phyloP scores from a whole-genome alignment of 2,329 filamentous ascomycete species.

The Aspergillus thermomutatus region DNA sequence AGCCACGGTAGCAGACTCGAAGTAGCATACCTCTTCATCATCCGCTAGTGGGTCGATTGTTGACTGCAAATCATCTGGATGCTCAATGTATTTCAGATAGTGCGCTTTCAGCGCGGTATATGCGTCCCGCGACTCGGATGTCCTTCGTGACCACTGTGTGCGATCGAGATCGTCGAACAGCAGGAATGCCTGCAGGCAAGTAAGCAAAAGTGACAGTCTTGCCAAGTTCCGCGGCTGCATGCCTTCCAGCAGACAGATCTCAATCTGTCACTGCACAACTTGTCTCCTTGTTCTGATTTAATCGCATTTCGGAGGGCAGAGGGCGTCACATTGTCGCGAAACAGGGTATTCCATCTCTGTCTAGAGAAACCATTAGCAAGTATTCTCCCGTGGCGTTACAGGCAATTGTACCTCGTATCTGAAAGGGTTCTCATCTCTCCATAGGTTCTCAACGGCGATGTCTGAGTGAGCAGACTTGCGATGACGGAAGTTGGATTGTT shows the following conservation, averaged over 20 bases:
- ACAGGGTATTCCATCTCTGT: conserved; percentile 65
- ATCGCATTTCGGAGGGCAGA: conserved; percentile 65
- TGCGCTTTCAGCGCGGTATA: conserved; percentile 71
- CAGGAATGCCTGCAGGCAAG: conserved; percentile 64
- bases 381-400: not conserved
- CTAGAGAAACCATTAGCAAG: conserved; percentile 39
- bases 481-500: not conserved
- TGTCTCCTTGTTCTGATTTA: conserved; percentile 56
- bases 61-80: conserved; percentile 75
- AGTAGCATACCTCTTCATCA: conserved; percentile 60
- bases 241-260: conserved; percentile 94
- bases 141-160: conserved; percentile 64
- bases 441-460: conserved; percentile 10
- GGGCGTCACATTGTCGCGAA: conserved; percentile 51
- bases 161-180: conserved; percentile 67
- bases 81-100: conserved; percentile 76
- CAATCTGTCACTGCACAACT: conserved; percentile 67
- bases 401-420: conserved; percentile 50
- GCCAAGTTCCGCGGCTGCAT: conserved; percentile 10
- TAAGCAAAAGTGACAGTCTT: conserved; percentile 18
- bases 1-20: conserved; percentile 37
- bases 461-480: not conserved
- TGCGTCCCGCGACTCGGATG: conserved; percentile 67
- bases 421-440: conserved; percentile 52
- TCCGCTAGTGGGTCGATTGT: conserved; percentile 81